Percentiles rank a stretch among this genome's conserved stretches.
Evolutionary conservation across 352 stramenopile species (phyloP).

Genomic region (Phytophthora tentaculata): DNA sequence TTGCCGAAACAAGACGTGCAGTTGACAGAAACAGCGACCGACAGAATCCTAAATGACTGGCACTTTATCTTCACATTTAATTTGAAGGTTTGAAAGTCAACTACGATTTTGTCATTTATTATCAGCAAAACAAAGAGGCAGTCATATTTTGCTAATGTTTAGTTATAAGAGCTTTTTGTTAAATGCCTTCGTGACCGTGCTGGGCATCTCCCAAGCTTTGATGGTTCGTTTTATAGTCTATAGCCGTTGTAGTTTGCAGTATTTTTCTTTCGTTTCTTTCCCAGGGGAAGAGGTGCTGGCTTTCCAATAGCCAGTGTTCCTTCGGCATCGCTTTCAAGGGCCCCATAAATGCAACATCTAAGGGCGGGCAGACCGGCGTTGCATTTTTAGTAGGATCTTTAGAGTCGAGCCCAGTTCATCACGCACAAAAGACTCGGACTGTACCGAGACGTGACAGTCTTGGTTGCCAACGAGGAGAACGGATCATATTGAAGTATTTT

Average conservation of each 20-base stretch:
- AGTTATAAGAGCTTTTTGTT: constrained; percentile 15
- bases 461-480: constrained; percentile 16
- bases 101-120: neutral
- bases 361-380: constrained; percentile 24
- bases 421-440: constrained; percentile 1
- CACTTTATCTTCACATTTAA: neutral
- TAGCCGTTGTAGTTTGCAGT: constrained; percentile 13
- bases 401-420: constrained; percentile 1
- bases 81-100: neutral
- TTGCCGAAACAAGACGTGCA: too few relatives aligned
- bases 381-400: constrained; percentile 15
- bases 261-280: neutral
- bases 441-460: constrained; percentile 14
- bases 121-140: constrained; percentile 8
- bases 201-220: constrained; percentile 10
- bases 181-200: constrained; percentile 8
- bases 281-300: too few relatives aligned
- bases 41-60: neutral
- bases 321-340: constrained; percentile 20
- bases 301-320: constrained; percentile 3
- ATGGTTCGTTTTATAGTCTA: constrained; percentile 15
- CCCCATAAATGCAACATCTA: constrained; percentile 29
- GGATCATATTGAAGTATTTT: too few relatives aligned
- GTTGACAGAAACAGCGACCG: neutral
- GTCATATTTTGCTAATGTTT: constrained; percentile 21